A percentile compares a stretch with the other conserved stretches of the same genome.
Evolutionary conservation across 495 filamentous ascomycete genomes (phyloP).

Genomic region (Poronia punctata): DNA sequence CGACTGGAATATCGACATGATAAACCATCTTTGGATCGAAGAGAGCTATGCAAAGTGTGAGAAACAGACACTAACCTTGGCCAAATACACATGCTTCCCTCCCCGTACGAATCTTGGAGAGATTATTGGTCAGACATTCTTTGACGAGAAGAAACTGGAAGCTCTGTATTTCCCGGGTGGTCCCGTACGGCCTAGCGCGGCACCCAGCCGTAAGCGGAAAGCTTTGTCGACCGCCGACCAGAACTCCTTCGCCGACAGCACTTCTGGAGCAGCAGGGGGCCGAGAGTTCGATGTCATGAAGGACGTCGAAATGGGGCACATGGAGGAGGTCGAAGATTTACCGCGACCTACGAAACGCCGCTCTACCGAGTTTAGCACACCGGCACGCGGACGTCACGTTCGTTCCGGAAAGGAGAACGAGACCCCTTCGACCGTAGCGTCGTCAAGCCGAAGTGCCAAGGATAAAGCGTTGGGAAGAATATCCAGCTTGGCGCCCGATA

Average conservation of each 20-base stretch:
- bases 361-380: slow-evolving; percentile 28
- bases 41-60: slow-evolving; percentile 90
- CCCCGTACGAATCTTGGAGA: slow-evolving; percentile 84
- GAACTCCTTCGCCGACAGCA: slow-evolving; percentile 24
- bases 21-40: slow-evolving; percentile 97
- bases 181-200: slow-evolving; percentile 20
- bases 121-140: slow-evolving; percentile 75
- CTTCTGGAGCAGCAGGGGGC: slow-evolving; percentile 20
- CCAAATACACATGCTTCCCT: slow-evolving; percentile 76
- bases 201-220: slow-evolving; percentile 36
- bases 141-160: slow-evolving; percentile 32
- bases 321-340: slow-evolving; percentile 16
- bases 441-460: slow-evolving; percentile 79
- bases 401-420: slow-evolving; percentile 73
- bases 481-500: slow-evolving; percentile 71
- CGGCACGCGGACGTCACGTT: slow-evolving; percentile 35
- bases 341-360: slow-evolving; percentile 16
- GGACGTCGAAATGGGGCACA: slow-evolving; percentile 17
- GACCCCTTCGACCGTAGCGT: slow-evolving; percentile 59
- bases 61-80: slow-evolving; percentile 56
- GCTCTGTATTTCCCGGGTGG: slow-evolving; percentile 34
- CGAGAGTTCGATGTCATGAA: slow-evolving; percentile 30
- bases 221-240: slow-evolving; percentile 30
- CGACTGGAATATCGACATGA: slow-evolving; percentile 84
- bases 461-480: slow-evolving; percentile 68